Base-by-base conservation (phyloP, 192 early-diverging fungal genomes). In the Linnemannia schmuckeri region DNA sequence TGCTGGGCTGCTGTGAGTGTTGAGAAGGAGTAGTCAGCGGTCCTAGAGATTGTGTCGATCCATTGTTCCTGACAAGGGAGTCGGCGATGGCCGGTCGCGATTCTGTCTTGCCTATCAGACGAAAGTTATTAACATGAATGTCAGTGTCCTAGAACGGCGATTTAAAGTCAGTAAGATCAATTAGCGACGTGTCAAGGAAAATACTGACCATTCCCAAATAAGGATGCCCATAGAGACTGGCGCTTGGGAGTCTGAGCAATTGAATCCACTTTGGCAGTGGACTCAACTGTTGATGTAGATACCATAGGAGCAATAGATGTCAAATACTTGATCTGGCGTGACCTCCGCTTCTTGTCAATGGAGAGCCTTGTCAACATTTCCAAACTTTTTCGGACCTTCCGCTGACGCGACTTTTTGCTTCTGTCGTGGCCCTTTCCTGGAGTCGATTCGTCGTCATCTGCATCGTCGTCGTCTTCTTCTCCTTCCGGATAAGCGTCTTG, bases 261-360 rank as follows among this genome's bases (percentile, higher is more conserved):
- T 22, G 70, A 7, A 9, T 78, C 72, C 18, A 47, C 33, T 13
- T 47, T 87, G 6, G 44, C 4, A 20, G 71, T 27, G 0, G 70
- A 7, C 54, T 30, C 17, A 10, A 22, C 18, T 10, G 20, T 52
- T 38, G 74, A 42, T 15, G 80, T 33, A 24, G 76, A 52, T 24
- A 54, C 27, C 12, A 71, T 4, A 5, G 79, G 27, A 18, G 76
- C 44, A 18, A 80, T 47, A 6, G 79, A n/a, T 7, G 75, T 77
- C 80, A 87, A n/a, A 4, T 79, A 40, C 49, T 78, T 87, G 18
- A 87, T 30, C n/a, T 87, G 85, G 0, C 85, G 79, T n/a, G 85
- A 80, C 24, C 52, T 47, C 44, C 80, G 40, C 76, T 66, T 87
- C 79, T 74, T 77, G 22, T 87, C 85, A 17, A 77, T 69, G 6